Evolutionary conservation across 2,329 filamentous ascomycete species (phyloP), one percentile per base, ranked within the genome.

Genomic region (Microdochium bolleyi): DNA sequence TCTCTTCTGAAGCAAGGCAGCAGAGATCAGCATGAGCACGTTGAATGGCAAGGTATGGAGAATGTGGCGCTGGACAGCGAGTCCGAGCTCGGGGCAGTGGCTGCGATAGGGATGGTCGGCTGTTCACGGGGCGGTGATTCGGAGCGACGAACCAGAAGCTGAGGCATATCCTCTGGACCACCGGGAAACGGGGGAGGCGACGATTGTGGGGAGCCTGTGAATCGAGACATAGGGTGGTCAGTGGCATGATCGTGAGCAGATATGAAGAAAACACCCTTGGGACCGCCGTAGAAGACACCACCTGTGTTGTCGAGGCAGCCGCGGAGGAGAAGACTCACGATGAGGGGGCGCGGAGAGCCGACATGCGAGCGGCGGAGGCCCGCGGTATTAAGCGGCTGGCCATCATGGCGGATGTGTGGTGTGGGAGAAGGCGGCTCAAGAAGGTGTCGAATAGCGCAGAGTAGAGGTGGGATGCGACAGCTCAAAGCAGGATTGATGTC

Each of bases 1-100:
- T 95, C 73, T 96, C 90, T 72, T 92, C 90, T 90, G 70, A 61
- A 56, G 54, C 58, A 57, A 50, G 55, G 51, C 59, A 74, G 77
- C 80, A 57, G 73, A 74, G 70, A 78, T 78, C 71, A 76, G 74
- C 72, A 74, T 71, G 22, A 48, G 22, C 22, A 49, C 24, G 21
- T 25, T n/a, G 37, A 44, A 4, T n/a, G 37, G 37, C 37, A 16
- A 48, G 24, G 27, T 53, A 51, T 34, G 5, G 27, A 11, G 5
- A 30, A 5, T 5, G 27, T 30, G 5, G 27, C 27, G 27, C 27
- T 30, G 11, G 27, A 30, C 5, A 30, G 27, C 27, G 5, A 30
- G 27, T 11, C 27, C 11, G 5, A 5, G 11, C 5, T 5, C 27
- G 27, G 11, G 5, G 27, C 11, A 30, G 27, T n/a, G n/a, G n/a